These are phyloP conservation scores for Scheffersomyces lignicola DNA, from an alignment of 1,139 yeast species.

Conservation along the genomic window DNA sequence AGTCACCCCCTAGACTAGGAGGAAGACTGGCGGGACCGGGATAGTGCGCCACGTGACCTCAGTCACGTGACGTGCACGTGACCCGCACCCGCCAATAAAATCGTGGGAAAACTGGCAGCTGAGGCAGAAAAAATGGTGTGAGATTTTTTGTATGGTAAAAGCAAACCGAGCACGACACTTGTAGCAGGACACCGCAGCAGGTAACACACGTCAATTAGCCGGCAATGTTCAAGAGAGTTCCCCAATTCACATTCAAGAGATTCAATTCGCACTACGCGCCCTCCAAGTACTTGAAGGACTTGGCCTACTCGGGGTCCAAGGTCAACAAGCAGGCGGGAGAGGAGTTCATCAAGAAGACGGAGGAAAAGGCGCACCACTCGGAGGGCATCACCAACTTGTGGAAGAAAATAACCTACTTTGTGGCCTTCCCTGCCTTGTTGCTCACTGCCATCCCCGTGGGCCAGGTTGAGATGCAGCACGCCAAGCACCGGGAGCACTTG, in stretches of 20 bases:
- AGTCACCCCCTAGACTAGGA: too few relatives aligned
- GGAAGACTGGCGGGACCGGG: too few relatives aligned
- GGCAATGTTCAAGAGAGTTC: conserved; percentile 37
- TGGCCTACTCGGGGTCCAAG: conserved; percentile 32
- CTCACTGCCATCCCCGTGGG: conserved; percentile 78
- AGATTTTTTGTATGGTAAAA: neutral
- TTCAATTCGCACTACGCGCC: conserved; percentile 39
- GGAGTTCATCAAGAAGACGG: conserved; percentile 39
- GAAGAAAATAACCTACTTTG: conserved; percentile 78
- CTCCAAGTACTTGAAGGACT: conserved; percentile 43
- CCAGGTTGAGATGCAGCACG: conserved; percentile 81
- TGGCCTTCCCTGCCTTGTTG: conserved; percentile 80
- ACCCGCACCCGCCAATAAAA: neutral
- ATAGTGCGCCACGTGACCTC: conserved; percentile 2
- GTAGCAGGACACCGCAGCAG: too few relatives aligned
- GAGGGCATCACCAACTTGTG: conserved; percentile 72
- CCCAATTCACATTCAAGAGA: conserved; percentile 45
- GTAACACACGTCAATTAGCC: too few relatives aligned
- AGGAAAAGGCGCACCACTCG: conserved; percentile 79
- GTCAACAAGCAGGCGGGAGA: conserved; percentile 43
- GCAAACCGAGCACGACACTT: too few relatives aligned
- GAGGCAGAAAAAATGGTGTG: neutral
- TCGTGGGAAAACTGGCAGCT: neutral
- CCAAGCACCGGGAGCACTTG: conserved; percentile 83
- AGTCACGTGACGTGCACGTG: too few relatives aligned